Conservation (phyloP, 2,329 filamentous ascomycete species). For the Penicillium sp. region DNA sequence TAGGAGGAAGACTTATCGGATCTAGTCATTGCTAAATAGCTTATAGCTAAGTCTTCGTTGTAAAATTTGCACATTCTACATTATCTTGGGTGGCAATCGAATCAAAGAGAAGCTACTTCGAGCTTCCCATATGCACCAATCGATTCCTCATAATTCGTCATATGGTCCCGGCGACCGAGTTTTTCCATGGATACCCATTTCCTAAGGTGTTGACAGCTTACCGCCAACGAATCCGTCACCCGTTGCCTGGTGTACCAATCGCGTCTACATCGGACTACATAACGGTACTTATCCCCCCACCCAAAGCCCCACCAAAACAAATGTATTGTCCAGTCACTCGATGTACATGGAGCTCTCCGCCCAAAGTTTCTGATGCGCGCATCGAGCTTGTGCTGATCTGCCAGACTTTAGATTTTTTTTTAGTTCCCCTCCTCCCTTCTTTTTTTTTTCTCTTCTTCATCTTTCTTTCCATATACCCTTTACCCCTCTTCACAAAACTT, state of each 20-base stretch:
- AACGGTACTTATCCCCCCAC: constrained; percentile 4
- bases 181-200: constrained; percentile 2
- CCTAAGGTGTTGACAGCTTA: neutral
- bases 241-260: constrained; percentile 8
- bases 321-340: constrained; percentile 7
- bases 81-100: neutral
- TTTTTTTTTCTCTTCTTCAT: constrained; percentile 11
- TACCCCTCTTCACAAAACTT: neutral
- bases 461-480: neutral
- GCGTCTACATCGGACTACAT: constrained; percentile 1
- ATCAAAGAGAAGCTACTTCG: neutral
- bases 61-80: neutral
- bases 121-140: neutral
- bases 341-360: constrained; percentile 16
- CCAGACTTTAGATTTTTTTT: constrained; percentile 17
- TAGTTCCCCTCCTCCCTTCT: constrained; percentile 4
- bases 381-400: constrained; percentile 20
- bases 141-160: neutral
- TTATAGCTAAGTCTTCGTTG: neutral
- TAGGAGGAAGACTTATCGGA: neutral
- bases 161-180: neutral
- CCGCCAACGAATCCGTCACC: constrained; percentile 6
- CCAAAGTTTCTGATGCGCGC: constrained; percentile 11
- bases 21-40: neutral
- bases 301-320: neutral